Base-by-base conservation (phyloP, 2,329 filamentous ascomycete species). In the Fusarium tricinctum region DNA sequence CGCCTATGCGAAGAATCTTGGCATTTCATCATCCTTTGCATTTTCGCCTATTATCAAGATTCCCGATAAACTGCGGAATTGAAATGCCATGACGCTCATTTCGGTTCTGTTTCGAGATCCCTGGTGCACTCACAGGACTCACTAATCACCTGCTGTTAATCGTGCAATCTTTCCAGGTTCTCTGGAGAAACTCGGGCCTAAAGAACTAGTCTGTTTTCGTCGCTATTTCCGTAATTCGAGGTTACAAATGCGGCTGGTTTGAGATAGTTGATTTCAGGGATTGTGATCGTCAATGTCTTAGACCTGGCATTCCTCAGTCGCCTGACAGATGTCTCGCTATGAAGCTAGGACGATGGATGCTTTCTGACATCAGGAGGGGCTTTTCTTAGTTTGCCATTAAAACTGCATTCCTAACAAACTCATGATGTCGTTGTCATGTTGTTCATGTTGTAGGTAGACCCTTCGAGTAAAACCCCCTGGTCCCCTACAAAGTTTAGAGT, bases 81-180 rank as follows among this genome's bases (percentile, higher is more conserved):
- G 38, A n/a, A 20, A 49, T 46, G 26, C 42, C 44, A 57, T 46
- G 23, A 33, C 30, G n/a, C 48, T 66, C 55, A 69, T 71, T 51
- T 69, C 66, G 66, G 58, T 46, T 69, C 26, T 35, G 67, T 61
- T 68, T 70, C 58, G 42, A 55, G 47, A 57, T 55, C 50, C 47
- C 40, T 40, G 51, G 42, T 45, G 26, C 19, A 17, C 45, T 46
- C 19, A 19, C 45, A 43, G 26, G n/a, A 17, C 45, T 46, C 19
- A 19, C 45, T 46, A 14, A 44, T 46, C 45, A 58, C 42, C 40
- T 28, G 28, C 30, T 20, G 15, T 15, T 49, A 38, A 63, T 45
- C 26, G 35, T 48, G 26, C 40, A 32, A 46, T 26, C 42, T 66
- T 32, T 56, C n/a, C n/a, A n/a, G n/a, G n/a, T n/a, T n/a, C 42